These are phyloP conservation scores for Hemerocallis citrina DNA, from an alignment of 106 monocot species.

Conservation along the genomic window DNA sequence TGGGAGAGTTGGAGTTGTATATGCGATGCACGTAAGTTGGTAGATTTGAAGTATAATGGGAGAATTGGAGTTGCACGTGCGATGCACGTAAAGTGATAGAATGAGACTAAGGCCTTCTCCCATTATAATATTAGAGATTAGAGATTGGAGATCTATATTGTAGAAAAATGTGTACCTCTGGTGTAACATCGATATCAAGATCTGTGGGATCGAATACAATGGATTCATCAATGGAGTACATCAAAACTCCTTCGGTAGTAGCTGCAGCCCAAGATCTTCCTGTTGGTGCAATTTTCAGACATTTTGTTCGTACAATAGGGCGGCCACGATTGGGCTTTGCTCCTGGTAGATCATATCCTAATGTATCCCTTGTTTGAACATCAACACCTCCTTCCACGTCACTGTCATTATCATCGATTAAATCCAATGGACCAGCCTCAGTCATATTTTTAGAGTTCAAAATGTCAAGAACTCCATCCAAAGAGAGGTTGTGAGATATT, in stretches of 20 bases:
- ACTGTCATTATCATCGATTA: conserved; percentile 84
- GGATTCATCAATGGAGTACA: conserved; percentile 86
- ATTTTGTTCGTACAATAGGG: conserved; percentile 73
- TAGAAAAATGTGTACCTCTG: too few relatives aligned
- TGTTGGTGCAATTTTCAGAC: conserved; percentile 85
- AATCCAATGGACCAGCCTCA: conserved; percentile 84
- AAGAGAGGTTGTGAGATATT: conserved; percentile 74
- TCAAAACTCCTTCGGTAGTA: conserved; percentile 90
- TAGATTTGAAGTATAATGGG: too few relatives aligned
- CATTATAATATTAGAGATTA: too few relatives aligned
- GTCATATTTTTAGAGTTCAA: conserved; percentile 96
- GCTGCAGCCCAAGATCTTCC: conserved; percentile 97
- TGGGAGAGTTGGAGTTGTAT: too few relatives aligned
- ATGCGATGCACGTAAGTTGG: too few relatives aligned
- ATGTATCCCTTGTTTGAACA: conserved; percentile 41
- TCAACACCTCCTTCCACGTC: conserved; percentile 79
- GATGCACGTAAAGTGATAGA: too few relatives aligned
- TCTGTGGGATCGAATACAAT: conserved; percentile 97
- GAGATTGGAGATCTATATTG: too few relatives aligned
- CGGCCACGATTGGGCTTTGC: conserved; percentile 61
- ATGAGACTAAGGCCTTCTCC: too few relatives aligned
- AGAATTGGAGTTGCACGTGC: too few relatives aligned
- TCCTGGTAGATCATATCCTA: conserved; percentile 73
- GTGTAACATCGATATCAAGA: conserved; percentile 92
- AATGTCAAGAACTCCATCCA: conserved; percentile 97